These are phyloP conservation scores for Pleurotus pulmonarius DNA, from an alignment of 768 basidiomycete genomes.

Conservation along the genomic window DNA sequence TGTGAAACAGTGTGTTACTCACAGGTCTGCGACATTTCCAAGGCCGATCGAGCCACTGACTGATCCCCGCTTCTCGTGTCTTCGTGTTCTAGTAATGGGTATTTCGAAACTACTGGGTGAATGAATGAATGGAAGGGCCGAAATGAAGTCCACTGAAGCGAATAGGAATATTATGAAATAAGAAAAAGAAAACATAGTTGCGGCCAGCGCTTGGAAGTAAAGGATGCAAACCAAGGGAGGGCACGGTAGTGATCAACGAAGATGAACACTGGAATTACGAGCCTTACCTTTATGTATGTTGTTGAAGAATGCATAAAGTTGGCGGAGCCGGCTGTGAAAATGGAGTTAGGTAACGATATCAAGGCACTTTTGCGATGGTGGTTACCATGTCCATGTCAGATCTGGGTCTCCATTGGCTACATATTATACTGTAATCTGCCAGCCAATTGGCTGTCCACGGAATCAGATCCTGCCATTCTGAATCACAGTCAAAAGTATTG, in stretches of 20 bases:
- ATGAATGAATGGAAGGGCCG: background rate
- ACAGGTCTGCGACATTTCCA: constrained; percentile 1
- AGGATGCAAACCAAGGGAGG: background rate
- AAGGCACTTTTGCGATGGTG: background rate
- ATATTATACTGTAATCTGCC: too few species aligned
- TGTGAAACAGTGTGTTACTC: background rate
- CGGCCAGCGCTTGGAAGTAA: constrained; percentile 4
- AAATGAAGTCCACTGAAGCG: background rate
- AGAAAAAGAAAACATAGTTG: constrained; percentile 3
- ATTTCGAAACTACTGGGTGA: background rate
- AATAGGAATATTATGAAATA: background rate
- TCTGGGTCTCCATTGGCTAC: too few species aligned
- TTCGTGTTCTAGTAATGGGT: background rate
- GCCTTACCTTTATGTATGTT: background rate
- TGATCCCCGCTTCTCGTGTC: background rate
- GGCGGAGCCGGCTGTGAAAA: background rate
- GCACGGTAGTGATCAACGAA: background rate
- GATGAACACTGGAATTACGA: background rate
- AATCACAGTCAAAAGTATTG: too few species aligned
- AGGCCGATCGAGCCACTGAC: constrained; percentile 2
- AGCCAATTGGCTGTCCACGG: too few species aligned
- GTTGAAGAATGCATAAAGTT: background rate
- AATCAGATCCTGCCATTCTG: too few species aligned
- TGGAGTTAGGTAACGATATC: background rate
- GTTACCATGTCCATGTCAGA: too few species aligned